Percentiles rank a stretch among this genome's conserved stretches.
Evolutionary conservation across 768 basidiomycete species (phyloP).

Genomic region (Fibroporia radiculosa): DNA sequence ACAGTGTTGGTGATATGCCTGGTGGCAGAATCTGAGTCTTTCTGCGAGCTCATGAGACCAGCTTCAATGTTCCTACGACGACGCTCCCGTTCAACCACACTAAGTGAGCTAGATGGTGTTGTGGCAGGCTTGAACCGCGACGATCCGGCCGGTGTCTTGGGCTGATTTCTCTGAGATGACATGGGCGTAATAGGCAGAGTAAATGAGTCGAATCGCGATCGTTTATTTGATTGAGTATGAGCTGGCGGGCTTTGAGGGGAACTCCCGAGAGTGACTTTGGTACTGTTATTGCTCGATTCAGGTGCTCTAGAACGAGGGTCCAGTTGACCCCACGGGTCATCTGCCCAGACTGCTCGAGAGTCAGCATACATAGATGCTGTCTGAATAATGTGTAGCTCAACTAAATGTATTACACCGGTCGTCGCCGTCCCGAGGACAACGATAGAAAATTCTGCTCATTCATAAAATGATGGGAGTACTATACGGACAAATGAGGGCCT

Average conservation of each 20-base stretch:
- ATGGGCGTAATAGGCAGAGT: not conserved
- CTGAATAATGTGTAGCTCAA: slow-evolving; percentile 10
- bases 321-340: slow-evolving; percentile 11
- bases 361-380: not conserved
- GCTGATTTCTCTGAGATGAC: not conserved
- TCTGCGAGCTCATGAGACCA: too few relatives aligned
- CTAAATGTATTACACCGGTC: slow-evolving; percentile 32
- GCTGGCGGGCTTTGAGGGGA: slow-evolving; percentile 1
- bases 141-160: not conserved
- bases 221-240: not conserved
- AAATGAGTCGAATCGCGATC: not conserved
- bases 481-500: not conserved
- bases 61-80: not conserved
- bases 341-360: slow-evolving; percentile 24
- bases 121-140: not conserved
- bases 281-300: not conserved
- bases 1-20: too few relatives aligned
- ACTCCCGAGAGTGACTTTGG: slow-evolving; percentile 4
- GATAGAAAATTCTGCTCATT: slow-evolving; percentile 27
- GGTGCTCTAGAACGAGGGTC: not conserved
- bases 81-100: not conserved
- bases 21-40: too few relatives aligned
- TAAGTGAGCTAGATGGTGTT: slow-evolving; percentile 2
- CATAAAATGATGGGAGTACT: not conserved
- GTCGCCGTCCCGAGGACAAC: slow-evolving; percentile 23